Evolutionary conservation across 2,329 filamentous ascomycete genomes (phyloP).

Genomic region (Ceratocystis variospora): DNA sequence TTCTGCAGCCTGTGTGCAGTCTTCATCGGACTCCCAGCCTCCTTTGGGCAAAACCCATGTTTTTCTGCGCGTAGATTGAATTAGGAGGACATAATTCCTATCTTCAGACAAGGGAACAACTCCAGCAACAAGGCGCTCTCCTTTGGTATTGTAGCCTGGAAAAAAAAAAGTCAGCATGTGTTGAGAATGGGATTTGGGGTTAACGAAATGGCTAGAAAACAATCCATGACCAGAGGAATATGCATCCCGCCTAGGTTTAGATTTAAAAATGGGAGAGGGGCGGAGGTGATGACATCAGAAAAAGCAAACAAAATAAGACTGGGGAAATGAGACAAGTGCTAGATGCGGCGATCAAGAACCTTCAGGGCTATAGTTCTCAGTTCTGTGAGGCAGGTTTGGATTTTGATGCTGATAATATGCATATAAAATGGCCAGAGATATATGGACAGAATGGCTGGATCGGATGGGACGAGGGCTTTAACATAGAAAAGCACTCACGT

Average conservation of each 20-base stretch:
- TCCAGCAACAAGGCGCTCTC: conserved; percentile 88
- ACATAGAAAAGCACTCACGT: conserved; percentile 43
- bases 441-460: not conserved
- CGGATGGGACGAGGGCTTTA: not conserved
- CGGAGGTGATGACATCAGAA: conserved; percentile 9
- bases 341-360: not conserved
- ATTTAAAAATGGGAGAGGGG: conserved; percentile 19
- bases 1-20: conserved; percentile 68
- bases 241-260: not conserved
- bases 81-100: conserved; percentile 77
- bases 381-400: not conserved
- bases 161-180: conserved; percentile 19
- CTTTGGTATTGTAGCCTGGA: conserved; percentile 77
- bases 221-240: not conserved
- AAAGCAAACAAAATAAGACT: not conserved
- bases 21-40: conserved; percentile 92
- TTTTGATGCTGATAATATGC: not conserved
- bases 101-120: conserved; percentile 80
- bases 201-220: not conserved
- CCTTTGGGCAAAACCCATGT: conserved; percentile 97
- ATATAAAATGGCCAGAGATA: not conserved
- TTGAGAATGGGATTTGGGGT: not conserved
- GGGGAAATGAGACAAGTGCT: not conserved
- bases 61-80: conserved; percentile 79
- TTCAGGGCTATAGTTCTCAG: not conserved